Conservation (phyloP, 805 yeast species). For the Tanozyma kutaoensis region DNA sequence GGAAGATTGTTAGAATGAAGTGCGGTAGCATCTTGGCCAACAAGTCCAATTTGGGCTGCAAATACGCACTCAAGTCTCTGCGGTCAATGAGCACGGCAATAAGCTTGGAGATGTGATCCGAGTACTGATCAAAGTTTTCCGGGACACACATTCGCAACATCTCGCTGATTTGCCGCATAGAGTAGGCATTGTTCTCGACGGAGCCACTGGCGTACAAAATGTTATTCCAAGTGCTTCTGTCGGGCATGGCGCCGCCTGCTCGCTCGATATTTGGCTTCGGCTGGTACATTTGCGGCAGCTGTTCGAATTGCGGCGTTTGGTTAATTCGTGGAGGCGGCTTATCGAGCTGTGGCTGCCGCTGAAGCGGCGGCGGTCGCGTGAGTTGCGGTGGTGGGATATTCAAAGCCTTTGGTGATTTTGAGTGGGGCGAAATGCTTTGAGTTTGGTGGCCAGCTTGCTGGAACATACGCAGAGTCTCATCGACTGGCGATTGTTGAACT, state of each 20-base stretch:
- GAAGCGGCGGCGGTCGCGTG: too few relatives aligned
- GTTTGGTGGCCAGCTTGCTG: not conserved
- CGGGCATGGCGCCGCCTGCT: too few relatives aligned
- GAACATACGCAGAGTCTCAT: not conserved
- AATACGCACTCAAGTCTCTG: not conserved
- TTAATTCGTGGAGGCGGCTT: too few relatives aligned
- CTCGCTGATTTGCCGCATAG: conserved; percentile 5
- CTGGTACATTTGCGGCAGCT: too few relatives aligned
- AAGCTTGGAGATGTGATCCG: conserved; percentile 22
- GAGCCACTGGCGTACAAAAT: too few relatives aligned
- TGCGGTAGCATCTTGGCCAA: conserved; percentile 12
- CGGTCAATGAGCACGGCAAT: conserved; percentile 10
- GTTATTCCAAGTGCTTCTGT: too few relatives aligned
- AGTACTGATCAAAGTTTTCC: conserved; percentile 17
- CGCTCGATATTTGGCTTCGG: too few relatives aligned
- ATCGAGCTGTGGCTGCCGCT: too few relatives aligned
- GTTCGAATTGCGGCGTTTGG: too few relatives aligned
- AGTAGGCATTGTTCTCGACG: too few relatives aligned
- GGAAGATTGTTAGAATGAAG: conserved; percentile 11
- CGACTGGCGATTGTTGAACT: not conserved
- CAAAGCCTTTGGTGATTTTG: too few relatives aligned
- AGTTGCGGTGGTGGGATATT: too few relatives aligned
- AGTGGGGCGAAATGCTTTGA: not conserved
- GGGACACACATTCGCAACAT: conserved; percentile 16
- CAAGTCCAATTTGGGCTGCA: conserved; percentile 9